Conservation (phyloP, 495 filamentous ascomycete species). For the Lasiosphaeria hispida region DNA sequence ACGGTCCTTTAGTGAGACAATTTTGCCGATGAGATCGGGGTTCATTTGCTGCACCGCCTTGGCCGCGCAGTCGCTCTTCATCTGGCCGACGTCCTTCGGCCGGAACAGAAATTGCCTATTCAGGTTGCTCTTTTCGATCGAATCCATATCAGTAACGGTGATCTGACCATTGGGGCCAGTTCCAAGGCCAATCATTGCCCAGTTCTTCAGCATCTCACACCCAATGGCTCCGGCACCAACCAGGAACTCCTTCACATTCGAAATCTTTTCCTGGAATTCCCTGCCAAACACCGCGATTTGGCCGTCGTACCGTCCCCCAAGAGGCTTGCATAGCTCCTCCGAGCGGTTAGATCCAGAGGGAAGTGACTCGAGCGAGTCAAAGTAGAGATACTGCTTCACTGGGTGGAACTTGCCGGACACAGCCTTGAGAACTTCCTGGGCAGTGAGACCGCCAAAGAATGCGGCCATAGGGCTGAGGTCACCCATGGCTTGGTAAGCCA, state of each 20-base stretch:
- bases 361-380: constrained; percentile 94
- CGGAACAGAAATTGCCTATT: constrained; percentile 98
- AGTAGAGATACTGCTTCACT: constrained; percentile 90
- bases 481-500: constrained; percentile 93
- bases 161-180: constrained; percentile 87
- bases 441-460: constrained; percentile 91
- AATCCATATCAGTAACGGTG: constrained; percentile 93
- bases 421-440: constrained; percentile 95
- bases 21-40: constrained; percentile 81
- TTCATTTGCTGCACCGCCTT: constrained; percentile 91
- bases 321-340: constrained; percentile 83
- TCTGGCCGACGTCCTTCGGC: constrained; percentile 86
- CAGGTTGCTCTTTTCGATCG: constrained; percentile 98
- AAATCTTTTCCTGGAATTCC: constrained; percentile 90
- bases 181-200: constrained; percentile 96
- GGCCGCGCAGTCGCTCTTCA: constrained; percentile 96
- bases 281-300: constrained; percentile 95
- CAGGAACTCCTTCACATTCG: constrained; percentile 85
- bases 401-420: constrained; percentile 97
- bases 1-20: constrained; percentile 79
- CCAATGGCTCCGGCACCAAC: constrained; percentile 97
- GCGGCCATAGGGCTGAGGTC: constrained; percentile 90
- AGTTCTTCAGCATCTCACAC: constrained; percentile 99
- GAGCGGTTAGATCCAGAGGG: constrained; percentile 69
- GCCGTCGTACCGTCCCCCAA: constrained; percentile 84